A percentile compares a stretch with the other conserved stretches of the same genome.
phyloP scores from a whole-genome alignment of 768 basidiomycete genomes.

The Chalciporus sphaerocephalus region DNA sequence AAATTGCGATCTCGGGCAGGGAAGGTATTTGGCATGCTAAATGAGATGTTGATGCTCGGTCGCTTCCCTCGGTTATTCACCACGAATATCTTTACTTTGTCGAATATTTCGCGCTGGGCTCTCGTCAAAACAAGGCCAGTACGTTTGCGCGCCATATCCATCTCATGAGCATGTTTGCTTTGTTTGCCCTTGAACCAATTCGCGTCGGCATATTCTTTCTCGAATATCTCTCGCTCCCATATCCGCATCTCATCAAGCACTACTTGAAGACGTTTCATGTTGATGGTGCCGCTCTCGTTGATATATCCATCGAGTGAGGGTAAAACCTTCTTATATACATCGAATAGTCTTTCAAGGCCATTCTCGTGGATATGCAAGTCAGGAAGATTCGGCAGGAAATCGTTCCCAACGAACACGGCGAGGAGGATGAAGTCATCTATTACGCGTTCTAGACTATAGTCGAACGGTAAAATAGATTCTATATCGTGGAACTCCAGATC shows the following conservation, averaged over 20 bases:
- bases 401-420: conserved; percentile 96
- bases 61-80: conserved; percentile 36
- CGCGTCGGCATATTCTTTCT: conserved; percentile 84
- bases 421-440: conserved; percentile 98
- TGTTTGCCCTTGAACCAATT: conserved; percentile 97
- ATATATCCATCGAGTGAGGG: conserved; percentile 86
- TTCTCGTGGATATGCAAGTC: conserved; percentile 98
- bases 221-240: conserved; percentile 88
- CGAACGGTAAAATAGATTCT: conserved; percentile 62
- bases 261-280: conserved; percentile 73
- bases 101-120: conserved; percentile 73
- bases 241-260: conserved; percentile 83
- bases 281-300: conserved; percentile 84
- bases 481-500: conserved; percentile 89
- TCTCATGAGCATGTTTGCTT: conserved; percentile 60
- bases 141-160: conserved; percentile 57
- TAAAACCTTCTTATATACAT: conserved; percentile 90
- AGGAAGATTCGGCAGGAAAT: conserved; percentile 94
- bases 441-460: conserved; percentile 86
- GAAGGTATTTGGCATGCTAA: conserved; percentile 75
- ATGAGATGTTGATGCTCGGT: conserved; percentile 34
- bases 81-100: conserved; percentile 75
- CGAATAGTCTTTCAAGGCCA: conserved; percentile 87
- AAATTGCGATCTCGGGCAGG: conserved; percentile 78
- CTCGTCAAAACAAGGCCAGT: conserved; percentile 69